A percentile compares a stretch with the other conserved stretches of the same genome.
phyloP scores from a whole-genome alignment of 345 rosid species.

The Leavenworthia alabamica region DNA sequence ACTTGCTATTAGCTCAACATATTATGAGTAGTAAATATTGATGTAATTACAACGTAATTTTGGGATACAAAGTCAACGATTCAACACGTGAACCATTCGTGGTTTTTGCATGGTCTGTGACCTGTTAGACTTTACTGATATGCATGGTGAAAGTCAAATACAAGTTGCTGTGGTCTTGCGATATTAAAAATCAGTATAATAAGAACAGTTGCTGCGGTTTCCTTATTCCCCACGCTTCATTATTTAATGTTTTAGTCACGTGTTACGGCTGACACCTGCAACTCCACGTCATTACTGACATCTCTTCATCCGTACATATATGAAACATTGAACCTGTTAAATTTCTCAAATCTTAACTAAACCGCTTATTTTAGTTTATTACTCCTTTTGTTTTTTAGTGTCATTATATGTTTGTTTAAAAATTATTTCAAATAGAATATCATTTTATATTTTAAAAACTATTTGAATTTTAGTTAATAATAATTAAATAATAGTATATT shows the following conservation, averaged over 20 bases:
- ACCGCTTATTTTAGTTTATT: background rate
- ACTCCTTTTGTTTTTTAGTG: too few species aligned
- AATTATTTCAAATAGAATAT: too few species aligned
- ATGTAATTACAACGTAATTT: background rate
- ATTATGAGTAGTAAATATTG: background rate
- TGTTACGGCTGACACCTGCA: constrained; percentile 11
- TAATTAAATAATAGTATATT: too few species aligned
- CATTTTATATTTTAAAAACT: too few species aligned
- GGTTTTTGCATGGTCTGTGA: constrained; percentile 14
- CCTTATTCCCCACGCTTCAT: constrained; percentile 25
- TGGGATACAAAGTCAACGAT: constrained; percentile 13
- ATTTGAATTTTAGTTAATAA: too few species aligned
- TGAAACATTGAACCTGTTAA: background rate
- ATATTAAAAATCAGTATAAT: background rate
- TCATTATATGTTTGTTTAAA: too few species aligned
- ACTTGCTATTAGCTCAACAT: too few species aligned
- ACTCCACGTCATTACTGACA: constrained; percentile 29
- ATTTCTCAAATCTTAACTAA: background rate
- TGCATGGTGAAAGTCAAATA: constrained; percentile 21
- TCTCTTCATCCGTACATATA: background rate
- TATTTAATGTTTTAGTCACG: constrained; percentile 22
- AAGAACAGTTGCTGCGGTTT: constrained; percentile 8
- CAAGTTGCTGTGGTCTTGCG: constrained; percentile 15
- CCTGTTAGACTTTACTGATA: background rate
- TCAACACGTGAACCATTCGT: constrained; percentile 13